phyloP scores from a whole-genome alignment of 1,139 yeast species.

The Yamadazyma buinensis region DNA sequence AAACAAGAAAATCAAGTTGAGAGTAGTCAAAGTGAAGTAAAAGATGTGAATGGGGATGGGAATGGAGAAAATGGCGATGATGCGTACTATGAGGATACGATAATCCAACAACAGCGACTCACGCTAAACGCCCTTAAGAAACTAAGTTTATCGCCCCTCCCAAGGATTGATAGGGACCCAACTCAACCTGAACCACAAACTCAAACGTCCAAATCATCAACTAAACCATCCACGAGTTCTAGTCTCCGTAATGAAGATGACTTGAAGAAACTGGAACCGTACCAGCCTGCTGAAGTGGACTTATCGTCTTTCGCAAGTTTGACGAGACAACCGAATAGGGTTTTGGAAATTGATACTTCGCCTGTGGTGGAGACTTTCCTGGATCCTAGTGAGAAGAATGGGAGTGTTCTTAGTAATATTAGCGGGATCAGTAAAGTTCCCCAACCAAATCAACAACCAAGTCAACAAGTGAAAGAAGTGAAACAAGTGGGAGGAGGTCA shows the following conservation, averaged over 20 bases:
- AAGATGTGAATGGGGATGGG: not conserved
- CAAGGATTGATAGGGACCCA: conserved; percentile 17
- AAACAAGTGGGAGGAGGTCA: not conserved
- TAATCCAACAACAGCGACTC: conserved; percentile 39
- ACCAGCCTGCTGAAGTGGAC: conserved; percentile 55
- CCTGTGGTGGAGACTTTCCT: conserved; percentile 1
- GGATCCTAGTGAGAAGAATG: not conserved
- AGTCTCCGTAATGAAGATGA: not conserved
- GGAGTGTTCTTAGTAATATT: no score
- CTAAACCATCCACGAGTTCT: not conserved
- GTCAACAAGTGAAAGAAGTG: not conserved
- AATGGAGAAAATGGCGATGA: conserved; percentile 16
- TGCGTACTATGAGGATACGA: conserved; percentile 30
- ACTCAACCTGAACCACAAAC: conserved; percentile 1
- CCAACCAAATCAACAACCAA: not conserved
- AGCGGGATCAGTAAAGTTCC: not conserved
- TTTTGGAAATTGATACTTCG: not conserved
- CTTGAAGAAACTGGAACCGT: conserved; percentile 25
- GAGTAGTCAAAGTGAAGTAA: not conserved
- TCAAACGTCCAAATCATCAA: not conserved
- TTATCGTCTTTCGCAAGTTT: conserved; percentile 46
- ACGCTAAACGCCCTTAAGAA: conserved; percentile 46
- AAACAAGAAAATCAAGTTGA: not conserved
- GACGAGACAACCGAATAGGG: conserved; percentile 39
- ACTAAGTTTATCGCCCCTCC: conserved; percentile 42